Evolutionary conservation across 2,329 filamentous ascomycete genomes (phyloP), one percentile per base, ranked within the genome.

Genomic region (Aspergillus jensenii): DNA sequence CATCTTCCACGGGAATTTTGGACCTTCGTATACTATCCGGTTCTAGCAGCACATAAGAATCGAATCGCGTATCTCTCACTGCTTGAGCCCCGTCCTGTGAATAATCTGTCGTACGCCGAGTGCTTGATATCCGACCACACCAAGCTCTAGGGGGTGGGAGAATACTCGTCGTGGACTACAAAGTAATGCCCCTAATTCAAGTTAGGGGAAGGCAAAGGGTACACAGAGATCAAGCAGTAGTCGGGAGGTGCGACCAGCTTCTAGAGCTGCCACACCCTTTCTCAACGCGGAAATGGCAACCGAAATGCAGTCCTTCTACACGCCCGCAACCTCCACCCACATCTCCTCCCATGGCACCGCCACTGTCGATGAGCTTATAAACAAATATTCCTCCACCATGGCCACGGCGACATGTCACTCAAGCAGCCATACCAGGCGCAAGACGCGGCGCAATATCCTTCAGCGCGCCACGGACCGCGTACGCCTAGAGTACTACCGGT

Each of bases 401-500:
- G 59, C 64, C 14, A 60, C 48, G 23, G 19, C 45, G 5, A 63
- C 52, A 35, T 52, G 51, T n/a, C 25, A 49, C 31, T 55, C 61
- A 19, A 65, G 59, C 23, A 48, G 58, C 15, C 40, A 59, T 17
- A 27, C 59, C 14, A 57, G 62, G 53, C 58, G 59, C 27, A 63
- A 61, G 11, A 49, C 59, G 14, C 63, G 59, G 21, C 67, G 65
- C 40, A 68, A 67, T 49, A 49, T 70, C 12, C 19, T 75, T 19
- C 68, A 68, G 47, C 72, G 71, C 14, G 33, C 65, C 43, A 31
- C 65, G 31, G 71, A 76, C 59, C 70, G 69, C 37, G 47, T 75
- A 52, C 71, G 71, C 33, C 72, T 79, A 21, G 73, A 72, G 63
- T 79, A 79, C 55, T 79, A 80, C 61, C 76, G 73, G 54, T 80